phyloP scores from a whole-genome alignment of 2,329 filamentous ascomycete species.

The Dothistroma septosporum region DNA sequence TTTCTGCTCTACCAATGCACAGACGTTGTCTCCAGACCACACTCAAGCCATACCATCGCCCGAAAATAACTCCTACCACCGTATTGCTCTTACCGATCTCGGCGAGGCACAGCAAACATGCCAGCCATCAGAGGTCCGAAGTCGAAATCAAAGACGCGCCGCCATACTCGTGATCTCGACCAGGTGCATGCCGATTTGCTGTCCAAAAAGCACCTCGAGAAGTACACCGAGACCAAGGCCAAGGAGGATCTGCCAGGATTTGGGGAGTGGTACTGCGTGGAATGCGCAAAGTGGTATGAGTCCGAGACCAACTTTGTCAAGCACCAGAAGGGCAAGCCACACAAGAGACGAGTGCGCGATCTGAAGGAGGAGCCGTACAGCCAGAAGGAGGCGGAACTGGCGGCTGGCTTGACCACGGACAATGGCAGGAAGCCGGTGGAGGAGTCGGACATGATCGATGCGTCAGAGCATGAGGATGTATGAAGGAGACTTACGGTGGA shows the following conservation, averaged over 20 bases:
- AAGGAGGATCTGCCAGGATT: constrained; percentile 83
- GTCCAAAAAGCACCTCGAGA: constrained; percentile 72
- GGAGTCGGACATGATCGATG: constrained; percentile 30
- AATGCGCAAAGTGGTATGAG: constrained; percentile 97
- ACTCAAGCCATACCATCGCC: constrained; percentile 4
- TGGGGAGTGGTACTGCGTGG: constrained; percentile 80
- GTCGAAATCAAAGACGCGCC: constrained; percentile 48
- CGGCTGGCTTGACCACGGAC: constrained; percentile 66
- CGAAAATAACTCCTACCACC: not conserved
- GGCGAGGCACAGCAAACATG: constrained; percentile 36
- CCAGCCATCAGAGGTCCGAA: constrained; percentile 49
- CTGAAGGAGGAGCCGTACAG: constrained; percentile 80
- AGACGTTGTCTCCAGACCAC: constrained; percentile 9
- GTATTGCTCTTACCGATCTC: constrained; percentile 8
- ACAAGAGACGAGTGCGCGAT: constrained; percentile 85
- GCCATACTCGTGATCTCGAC: constrained; percentile 72
- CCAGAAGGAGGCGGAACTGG: constrained; percentile 80
- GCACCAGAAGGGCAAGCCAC: constrained; percentile 83
- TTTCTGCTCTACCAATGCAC: not conserved
- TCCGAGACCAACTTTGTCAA: constrained; percentile 68
- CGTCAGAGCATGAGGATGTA: constrained; percentile 17
- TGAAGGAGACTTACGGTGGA: constrained; percentile 9
- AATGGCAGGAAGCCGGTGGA: constrained; percentile 49
- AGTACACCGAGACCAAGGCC: constrained; percentile 74
- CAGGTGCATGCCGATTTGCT: constrained; percentile 81